phyloP scores from a whole-genome alignment of 2,329 filamentous ascomycete genomes.

The Capronia epimyces region DNA sequence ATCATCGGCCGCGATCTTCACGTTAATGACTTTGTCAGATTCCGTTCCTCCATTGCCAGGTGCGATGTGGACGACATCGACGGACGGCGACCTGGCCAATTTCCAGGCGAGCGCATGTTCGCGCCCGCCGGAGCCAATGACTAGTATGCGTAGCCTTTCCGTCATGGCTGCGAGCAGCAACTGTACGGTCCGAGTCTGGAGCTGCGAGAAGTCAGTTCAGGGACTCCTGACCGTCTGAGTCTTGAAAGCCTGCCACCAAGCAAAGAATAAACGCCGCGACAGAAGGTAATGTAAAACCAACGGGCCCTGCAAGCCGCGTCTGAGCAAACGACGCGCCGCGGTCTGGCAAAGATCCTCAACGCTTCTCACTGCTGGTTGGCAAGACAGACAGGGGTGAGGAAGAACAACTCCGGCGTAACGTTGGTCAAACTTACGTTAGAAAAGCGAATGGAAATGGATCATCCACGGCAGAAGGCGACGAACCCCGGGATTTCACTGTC shows the following conservation, averaged over 20 bases:
- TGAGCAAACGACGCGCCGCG: not conserved
- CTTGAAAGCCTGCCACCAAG: not conserved
- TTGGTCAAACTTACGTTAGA: not conserved
- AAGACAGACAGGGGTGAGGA: not conserved
- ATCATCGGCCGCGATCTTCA: slow-evolving; percentile 67
- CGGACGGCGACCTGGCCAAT: slow-evolving; percentile 71
- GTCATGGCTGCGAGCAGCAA: slow-evolving; percentile 1
- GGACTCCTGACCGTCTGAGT: not conserved
- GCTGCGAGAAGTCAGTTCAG: slow-evolving; percentile 1
- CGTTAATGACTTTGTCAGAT: slow-evolving; percentile 62
- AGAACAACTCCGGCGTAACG: not conserved
- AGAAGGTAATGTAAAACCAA: not conserved
- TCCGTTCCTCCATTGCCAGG: slow-evolving; percentile 81
- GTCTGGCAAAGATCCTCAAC: not conserved
- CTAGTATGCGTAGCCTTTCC: slow-evolving; percentile 62
- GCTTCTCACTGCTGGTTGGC: slow-evolving; percentile 1
- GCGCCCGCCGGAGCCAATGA: slow-evolving; percentile 88
- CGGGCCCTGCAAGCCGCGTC: not conserved
- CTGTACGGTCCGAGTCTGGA: not conserved
- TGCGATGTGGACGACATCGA: slow-evolving; percentile 65
- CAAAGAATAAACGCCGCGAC: not conserved
- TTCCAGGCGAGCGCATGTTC: slow-evolving; percentile 96
- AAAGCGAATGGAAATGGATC: not conserved
- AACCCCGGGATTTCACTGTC: not conserved
- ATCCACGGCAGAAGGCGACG: not conserved